Evolutionary conservation across 495 filamentous ascomycete species (phyloP), one percentile per base, ranked within the genome.

Genomic region (Xylaria cubensis): DNA sequence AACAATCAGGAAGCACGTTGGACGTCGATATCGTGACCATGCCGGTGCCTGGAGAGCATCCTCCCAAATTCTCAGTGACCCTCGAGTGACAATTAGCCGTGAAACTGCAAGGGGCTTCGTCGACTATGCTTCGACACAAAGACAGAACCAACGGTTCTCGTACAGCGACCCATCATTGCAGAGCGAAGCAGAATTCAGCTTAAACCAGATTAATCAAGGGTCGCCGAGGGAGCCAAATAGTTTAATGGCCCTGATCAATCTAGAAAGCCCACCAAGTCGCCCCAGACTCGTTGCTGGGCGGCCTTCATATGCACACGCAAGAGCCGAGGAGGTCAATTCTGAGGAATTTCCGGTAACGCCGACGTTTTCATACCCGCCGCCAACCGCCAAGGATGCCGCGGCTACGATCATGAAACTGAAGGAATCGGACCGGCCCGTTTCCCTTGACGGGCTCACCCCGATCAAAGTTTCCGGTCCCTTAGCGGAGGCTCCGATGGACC

Each of bases 31-130:
- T 65, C 84, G 80, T 39, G 85, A 87, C 64, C 82, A 79, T 7
- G 85, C 80, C 10, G 86, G 86, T 39, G 75, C 86, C 13, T 88
- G 82, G 82, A 78, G 86, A 70, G 80, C 84, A 21, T 74, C 78
- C 4, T 73, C 62, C n/a, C 76, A 74, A 32, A 83, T 77, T n/a
- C 74, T 85, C 15, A 79, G 80, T 66, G 85, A 88, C 70, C 85
- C 86, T 0, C 80, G 85, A 2, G 78, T 86, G 34, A 82, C 80
- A 15, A 74, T 84, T 55, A 86, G 80, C 63, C 80, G 81, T 24
- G 82, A 82, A 73, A 79, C 76, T 32, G 82, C 80, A 15, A 79
- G 59, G 53, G 84, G 78, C 10, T 74, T 80, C 44, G 70, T 83
- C 26, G 73, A 76, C 50, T 59, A 72, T 24, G 19, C 69, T 24